These are phyloP conservation scores for Arctium minus DNA, from an alignment of 129 eudicot genomes.

Conservation along the genomic window DNA sequence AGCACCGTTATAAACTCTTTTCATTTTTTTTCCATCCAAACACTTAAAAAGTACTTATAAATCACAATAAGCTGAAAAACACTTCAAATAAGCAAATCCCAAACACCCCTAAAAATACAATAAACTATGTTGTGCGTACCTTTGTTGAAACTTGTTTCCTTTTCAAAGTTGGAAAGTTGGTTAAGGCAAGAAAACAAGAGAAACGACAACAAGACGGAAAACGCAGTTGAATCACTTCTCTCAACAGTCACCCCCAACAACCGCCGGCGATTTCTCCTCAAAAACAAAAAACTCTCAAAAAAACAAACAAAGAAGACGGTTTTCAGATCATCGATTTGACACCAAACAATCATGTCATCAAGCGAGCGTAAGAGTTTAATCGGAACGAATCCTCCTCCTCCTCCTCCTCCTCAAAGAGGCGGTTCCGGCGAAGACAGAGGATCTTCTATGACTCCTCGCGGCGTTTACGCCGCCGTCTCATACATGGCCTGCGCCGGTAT, in stretches of 20 bases:
- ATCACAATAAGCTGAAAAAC: too few species aligned
- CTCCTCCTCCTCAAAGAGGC: slow-evolving; percentile 30
- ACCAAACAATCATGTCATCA: not conserved
- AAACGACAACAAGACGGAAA: not conserved
- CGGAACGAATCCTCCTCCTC: slow-evolving; percentile 15
- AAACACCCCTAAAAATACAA: too few species aligned
- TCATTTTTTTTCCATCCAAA: too few species aligned
- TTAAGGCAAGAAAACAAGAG: not conserved
- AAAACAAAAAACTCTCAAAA: too few species aligned
- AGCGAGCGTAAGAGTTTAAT: not conserved
- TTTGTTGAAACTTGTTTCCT: not conserved
- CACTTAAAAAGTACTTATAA: too few species aligned
- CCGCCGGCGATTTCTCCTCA: not conserved
- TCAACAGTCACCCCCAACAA: not conserved
- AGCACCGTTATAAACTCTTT: too few species aligned
- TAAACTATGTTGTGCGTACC: not conserved
- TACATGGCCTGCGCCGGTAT: slow-evolving; percentile 97
- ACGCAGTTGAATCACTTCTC: not conserved
- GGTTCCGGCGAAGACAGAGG: slow-evolving; percentile 50
- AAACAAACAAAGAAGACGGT: not conserved
- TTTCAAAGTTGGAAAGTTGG: not conserved
- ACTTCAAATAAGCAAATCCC: too few species aligned
- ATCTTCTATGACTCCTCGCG: slow-evolving; percentile 77
- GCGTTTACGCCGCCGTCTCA: slow-evolving; percentile 88
- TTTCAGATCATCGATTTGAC: not conserved